These are phyloP conservation scores for Xylaria hypoxylon DNA, from an alignment of 2,329 filamentous ascomycete species.

Conservation along the genomic window DNA sequence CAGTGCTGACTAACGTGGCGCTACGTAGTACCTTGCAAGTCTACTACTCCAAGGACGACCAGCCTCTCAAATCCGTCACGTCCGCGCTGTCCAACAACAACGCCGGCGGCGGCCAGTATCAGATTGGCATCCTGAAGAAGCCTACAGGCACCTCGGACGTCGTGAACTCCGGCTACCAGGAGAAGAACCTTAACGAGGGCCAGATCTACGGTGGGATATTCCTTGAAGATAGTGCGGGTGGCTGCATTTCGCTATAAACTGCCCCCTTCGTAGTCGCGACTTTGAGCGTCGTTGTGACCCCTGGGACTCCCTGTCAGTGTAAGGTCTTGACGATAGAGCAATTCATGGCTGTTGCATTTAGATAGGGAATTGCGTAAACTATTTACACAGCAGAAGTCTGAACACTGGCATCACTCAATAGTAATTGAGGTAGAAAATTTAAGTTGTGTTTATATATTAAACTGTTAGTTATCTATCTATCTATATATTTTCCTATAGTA, in stretches of 20 bases:
- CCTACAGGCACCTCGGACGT: constrained; percentile 63
- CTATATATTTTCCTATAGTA: background rate
- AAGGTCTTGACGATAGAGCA: background rate
- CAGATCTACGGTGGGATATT: constrained; percentile 64
- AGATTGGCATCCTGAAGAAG: constrained; percentile 70
- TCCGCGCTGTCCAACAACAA: constrained; percentile 61
- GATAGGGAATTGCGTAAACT: background rate
- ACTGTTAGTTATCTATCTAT: background rate
- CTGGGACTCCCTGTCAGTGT: no score
- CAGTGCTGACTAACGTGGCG: background rate
- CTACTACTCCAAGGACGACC: constrained; percentile 65
- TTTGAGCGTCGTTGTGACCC: no score
- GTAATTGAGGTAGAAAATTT: background rate
- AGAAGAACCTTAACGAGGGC: constrained; percentile 60
- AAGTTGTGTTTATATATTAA: background rate
- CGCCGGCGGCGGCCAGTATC: constrained; percentile 65
- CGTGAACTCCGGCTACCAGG: constrained; percentile 62
- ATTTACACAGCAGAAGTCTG: background rate
- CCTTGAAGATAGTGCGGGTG: constrained; percentile 59
- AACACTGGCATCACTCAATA: background rate
- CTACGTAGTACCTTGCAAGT: constrained; percentile 63
- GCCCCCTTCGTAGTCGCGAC: background rate
- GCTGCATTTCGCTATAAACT: constrained; percentile 57
- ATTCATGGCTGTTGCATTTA: background rate
- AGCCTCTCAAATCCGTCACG: constrained; percentile 61